Conservation (phyloP, 441 rosid species). For the Adansonia grandidieri region DNA sequence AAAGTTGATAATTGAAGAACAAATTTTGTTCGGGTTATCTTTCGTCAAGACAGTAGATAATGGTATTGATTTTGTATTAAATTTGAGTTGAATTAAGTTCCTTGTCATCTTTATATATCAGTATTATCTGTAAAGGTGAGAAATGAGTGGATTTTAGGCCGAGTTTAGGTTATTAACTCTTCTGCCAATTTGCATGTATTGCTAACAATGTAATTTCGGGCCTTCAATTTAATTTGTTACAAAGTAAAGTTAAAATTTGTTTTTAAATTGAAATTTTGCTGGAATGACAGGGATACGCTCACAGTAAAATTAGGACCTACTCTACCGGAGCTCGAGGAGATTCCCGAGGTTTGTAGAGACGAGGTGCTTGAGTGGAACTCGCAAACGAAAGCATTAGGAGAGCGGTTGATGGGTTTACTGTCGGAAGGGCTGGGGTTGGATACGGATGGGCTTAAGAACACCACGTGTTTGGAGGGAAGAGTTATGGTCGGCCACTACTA, state of each 20-base stretch:
- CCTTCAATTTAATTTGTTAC: not conserved
- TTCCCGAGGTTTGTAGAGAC: constrained; percentile 50
- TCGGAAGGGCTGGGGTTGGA: constrained; percentile 54
- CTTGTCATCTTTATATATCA: too few species aligned
- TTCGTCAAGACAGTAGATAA: too few species aligned
- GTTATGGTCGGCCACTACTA: constrained; percentile 58
- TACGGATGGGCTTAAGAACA: constrained; percentile 34
- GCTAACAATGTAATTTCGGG: not conserved
- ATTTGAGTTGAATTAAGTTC: too few species aligned
- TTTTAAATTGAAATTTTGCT: constrained; percentile 2
- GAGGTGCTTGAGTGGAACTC: constrained; percentile 49
- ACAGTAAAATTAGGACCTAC: constrained; percentile 43
- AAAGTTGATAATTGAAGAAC: not conserved
- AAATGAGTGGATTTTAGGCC: too few species aligned
- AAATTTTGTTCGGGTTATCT: not conserved
- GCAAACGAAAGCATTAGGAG: constrained; percentile 36
- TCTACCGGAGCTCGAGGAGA: constrained; percentile 26
- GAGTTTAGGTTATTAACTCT: not conserved
- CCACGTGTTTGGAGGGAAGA: constrained; percentile 44
- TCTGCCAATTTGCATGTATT: not conserved
- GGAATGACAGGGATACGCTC: constrained; percentile 52
- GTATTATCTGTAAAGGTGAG: too few species aligned
- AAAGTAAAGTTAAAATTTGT: not conserved
- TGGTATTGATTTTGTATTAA: too few species aligned
- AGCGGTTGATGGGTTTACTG: constrained; percentile 45